Conservation (phyloP, 2,329 filamentous ascomycete species). For the Coleophoma eucalyptorum region DNA sequence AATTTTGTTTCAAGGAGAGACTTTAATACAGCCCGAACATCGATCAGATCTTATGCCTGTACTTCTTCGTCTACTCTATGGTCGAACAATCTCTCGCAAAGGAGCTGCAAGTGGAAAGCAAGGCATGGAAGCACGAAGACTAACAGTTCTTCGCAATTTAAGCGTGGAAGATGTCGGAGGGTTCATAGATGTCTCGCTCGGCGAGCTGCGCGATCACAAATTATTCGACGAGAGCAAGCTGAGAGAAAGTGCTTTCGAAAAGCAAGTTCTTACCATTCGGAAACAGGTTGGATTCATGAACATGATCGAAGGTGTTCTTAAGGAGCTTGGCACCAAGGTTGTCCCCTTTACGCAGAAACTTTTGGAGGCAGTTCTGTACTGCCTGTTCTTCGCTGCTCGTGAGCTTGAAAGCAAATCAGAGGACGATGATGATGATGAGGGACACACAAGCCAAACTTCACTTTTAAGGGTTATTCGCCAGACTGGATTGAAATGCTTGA, state of each 20-base stretch:
- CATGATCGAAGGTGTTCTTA: conserved; percentile 84
- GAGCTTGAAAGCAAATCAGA: conserved; percentile 40
- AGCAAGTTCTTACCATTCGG: conserved; percentile 60
- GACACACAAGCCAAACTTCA: conserved; percentile 39
- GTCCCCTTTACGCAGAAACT: conserved; percentile 64
- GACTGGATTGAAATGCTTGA: conserved; percentile 77
- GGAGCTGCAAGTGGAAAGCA: conserved; percentile 73
- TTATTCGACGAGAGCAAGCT: conserved; percentile 41
- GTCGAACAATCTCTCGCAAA: conserved; percentile 79
- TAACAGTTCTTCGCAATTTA: conserved; percentile 78
- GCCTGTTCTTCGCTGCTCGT: conserved; percentile 67
- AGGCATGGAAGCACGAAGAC: conserved; percentile 75
- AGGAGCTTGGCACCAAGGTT: conserved; percentile 75
- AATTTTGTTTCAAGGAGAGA: conserved; percentile 75
- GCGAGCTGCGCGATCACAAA: conserved; percentile 58
- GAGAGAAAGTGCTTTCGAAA: conserved; percentile 42
- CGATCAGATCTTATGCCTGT: conserved; percentile 76
- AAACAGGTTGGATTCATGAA: conserved; percentile 90
- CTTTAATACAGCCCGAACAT: conserved; percentile 70
- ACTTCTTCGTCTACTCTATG: conserved; percentile 82
- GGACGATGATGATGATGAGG: conserved; percentile 30
- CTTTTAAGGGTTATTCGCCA: conserved; percentile 64
- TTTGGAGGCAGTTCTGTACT: conserved; percentile 77
- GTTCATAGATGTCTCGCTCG: conserved; percentile 81
- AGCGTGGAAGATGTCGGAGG: conserved; percentile 68